Percentiles rank a stretch among this genome's conserved stretches.
Conservation (phyloP, 495 filamentous ascomycete genomes). For the Penicillium cataractarum region DNA sequence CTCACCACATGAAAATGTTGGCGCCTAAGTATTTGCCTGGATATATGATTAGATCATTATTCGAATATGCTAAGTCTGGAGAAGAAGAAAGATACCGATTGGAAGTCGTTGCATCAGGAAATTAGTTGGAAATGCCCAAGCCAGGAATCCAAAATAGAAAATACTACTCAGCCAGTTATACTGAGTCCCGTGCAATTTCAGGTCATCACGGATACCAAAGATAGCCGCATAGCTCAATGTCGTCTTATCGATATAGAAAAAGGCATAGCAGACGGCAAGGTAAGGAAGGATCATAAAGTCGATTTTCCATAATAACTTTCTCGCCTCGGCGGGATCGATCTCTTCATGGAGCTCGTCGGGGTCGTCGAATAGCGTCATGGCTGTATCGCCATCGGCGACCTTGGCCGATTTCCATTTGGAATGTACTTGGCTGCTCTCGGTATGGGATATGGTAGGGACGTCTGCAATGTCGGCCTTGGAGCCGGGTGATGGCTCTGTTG, state of each 20-base stretch:
- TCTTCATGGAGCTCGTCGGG: constrained; percentile 48
- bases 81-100: constrained; percentile 37
- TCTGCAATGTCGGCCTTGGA: constrained; percentile 31
- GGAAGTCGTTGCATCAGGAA: constrained; percentile 62
- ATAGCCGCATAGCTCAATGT: constrained; percentile 62
- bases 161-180: constrained; percentile 55
- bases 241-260: constrained; percentile 65
- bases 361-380: constrained; percentile 49
- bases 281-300: constrained; percentile 55
- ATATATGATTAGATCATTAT: constrained; percentile 1
- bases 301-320: constrained; percentile 56
- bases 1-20: constrained; percentile 63
- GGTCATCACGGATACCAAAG: constrained; percentile 57
- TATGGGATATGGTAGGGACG: constrained; percentile 28
- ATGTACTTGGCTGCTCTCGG: constrained; percentile 29
- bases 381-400: constrained; percentile 45
- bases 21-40: constrained; percentile 57
- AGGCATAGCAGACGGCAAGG: constrained; percentile 61
- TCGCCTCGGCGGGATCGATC: constrained; percentile 52
- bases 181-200: constrained; percentile 49
- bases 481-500: constrained; percentile 20
- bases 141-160: constrained; percentile 57
- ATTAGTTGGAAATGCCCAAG: constrained; percentile 54
- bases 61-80: not conserved
- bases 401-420: constrained; percentile 35